Base-by-base conservation (phyloP, 257 asterid species). In the Leonotis leonurus region DNA sequence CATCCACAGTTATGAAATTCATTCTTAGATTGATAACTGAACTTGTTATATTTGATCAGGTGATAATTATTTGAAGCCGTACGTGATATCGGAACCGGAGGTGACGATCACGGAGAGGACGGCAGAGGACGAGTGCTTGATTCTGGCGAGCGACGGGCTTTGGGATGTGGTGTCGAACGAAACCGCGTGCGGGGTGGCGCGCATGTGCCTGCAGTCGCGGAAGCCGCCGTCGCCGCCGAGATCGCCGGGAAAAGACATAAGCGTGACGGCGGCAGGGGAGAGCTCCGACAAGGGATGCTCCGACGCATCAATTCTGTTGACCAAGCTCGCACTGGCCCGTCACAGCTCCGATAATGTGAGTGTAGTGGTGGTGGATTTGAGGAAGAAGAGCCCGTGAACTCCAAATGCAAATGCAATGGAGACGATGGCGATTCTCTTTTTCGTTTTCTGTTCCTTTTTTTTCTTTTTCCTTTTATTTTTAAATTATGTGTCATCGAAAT, bases 161-260 rank as follows among this genome's bases (percentile, higher is more conserved):
- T 92, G 98, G 98, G 98, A 92, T 26, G 98, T 89, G 25, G 93
- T 92, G 0, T 83, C 98, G 0, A 86, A 86, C 60, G 95, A 85
- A 24, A 92, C 98, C 3, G 98, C 98, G 0, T 92, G 98, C 36
- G 76, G 91, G 46, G 98, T 92, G 62, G 98, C 98, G 17, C 86
- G 95, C 0, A 92, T 78, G 93, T 92, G 97, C 71, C 69, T 92
- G 4, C 80, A 74, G 50, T 83, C 87, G 0, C 56, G 86, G 12
- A 79, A 77, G 20, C 83, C 78, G 1, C 69, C 76, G 1, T 78
- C 94, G 5, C 84, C 93, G 22, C 78, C 79, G 1, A 43, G 72
- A 3, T 84, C 94, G 10, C 87, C 83, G 14, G 87, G 78, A 1
- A 85, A 37, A 12, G 84, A 78, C 20, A 50, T 62, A 4, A 70